Percentiles rank a stretch among this genome's conserved stretches.
Evolutionary conservation across 352 stramenopile species (phyloP).

Genomic region (Plasmopara halstedii): DNA sequence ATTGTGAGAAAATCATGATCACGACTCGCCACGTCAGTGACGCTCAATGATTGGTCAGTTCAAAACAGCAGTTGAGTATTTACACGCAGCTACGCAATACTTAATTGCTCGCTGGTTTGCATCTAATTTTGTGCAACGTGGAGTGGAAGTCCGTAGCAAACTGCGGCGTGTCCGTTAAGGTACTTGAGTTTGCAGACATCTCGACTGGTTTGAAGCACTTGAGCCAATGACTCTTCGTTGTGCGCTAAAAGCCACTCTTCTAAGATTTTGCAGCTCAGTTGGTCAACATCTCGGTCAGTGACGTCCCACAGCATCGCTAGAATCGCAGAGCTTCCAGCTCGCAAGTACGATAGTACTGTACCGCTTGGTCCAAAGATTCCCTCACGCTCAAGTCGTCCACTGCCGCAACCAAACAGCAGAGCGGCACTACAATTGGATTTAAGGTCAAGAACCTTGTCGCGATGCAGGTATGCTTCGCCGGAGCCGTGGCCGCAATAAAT

Average conservation of each 20-base stretch:
- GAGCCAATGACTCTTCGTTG: constrained; percentile 45
- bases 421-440: constrained; percentile 59
- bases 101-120: neutral
- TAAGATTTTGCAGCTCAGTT: constrained; percentile 67
- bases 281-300: constrained; percentile 97
- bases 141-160: constrained; percentile 93
- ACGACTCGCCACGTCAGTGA: constrained; percentile 25
- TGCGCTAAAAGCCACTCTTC: constrained; percentile 57
- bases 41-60: constrained; percentile 14
- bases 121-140: constrained; percentile 22
- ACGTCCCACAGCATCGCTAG: constrained; percentile 99
- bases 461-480: constrained; percentile 89
- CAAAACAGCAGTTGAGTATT: too few species aligned
- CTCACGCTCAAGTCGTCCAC: constrained; percentile 79
- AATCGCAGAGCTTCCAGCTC: constrained; percentile 88
- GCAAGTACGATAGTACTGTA: constrained; percentile 92
- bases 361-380: constrained; percentile 92
- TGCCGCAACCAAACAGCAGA: constrained; percentile 97
- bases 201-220: constrained; percentile 67
- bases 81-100: too few species aligned
- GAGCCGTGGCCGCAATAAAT: constrained; percentile 97
- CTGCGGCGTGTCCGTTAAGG: constrained; percentile 92
- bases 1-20: constrained; percentile 5
- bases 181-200: constrained; percentile 90
- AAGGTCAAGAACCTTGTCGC: constrained; percentile 60